phyloP scores from a whole-genome alignment of 2,329 filamentous ascomycete genomes.

The Colletotrichum sp. region DNA sequence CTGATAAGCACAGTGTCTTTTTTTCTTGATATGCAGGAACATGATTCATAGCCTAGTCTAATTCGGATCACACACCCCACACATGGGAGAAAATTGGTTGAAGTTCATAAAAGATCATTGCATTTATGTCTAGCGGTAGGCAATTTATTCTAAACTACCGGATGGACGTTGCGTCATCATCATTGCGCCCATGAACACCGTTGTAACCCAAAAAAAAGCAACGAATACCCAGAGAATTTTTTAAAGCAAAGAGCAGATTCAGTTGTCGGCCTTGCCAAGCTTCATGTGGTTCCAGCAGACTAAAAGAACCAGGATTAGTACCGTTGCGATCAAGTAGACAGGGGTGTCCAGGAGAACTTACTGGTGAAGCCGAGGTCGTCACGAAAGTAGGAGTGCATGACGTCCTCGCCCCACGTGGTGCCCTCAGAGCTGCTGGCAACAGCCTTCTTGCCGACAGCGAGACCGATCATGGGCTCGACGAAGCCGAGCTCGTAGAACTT shows the following conservation, averaged over 20 bases:
- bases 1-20: not conserved
- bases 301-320: conserved; percentile 31
- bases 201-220: not conserved
- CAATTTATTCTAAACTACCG: not conserved
- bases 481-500: conserved; percentile 54
- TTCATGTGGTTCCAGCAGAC: conserved; percentile 62
- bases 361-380: conserved; percentile 70
- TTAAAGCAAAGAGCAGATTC: not conserved
- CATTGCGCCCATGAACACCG: conserved; percentile 12
- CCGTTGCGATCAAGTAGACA: not conserved
- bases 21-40: not conserved
- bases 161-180: not conserved
- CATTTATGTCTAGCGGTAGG: not conserved
- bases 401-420: conserved; percentile 64
- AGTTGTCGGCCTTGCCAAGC: conserved; percentile 32
- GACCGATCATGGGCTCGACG: conserved; percentile 70
- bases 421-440: conserved; percentile 67
- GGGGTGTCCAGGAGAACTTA: conserved; percentile 43
- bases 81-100: not conserved
- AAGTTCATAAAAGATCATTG: not conserved
- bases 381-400: conserved; percentile 68
- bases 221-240: not conserved
- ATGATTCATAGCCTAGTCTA: not conserved
- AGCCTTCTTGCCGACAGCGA: conserved; percentile 74
- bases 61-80: not conserved